These are phyloP conservation scores for Scedosporium apiospermum DNA, from an alignment of 2,329 filamentous ascomycete genomes.

Conservation along the genomic window DNA sequence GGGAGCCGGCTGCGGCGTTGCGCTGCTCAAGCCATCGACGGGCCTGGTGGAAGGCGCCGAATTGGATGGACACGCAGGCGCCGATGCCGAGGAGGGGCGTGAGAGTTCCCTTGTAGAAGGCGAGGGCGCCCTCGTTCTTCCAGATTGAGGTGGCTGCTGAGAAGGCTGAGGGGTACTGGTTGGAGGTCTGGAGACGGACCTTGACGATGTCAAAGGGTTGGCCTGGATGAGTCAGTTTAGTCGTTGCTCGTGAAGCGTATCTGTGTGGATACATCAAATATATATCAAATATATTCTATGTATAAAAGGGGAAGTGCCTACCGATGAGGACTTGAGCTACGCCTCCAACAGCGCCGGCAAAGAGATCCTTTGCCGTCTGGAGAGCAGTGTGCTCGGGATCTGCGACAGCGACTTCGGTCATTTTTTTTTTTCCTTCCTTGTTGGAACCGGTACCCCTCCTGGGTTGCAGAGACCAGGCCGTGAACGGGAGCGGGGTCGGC, in stretches of 20 bases:
- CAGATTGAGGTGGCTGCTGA: constrained; percentile 77
- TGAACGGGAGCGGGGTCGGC: not conserved
- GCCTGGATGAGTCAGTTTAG: constrained; percentile 30
- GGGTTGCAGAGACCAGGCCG: not conserved
- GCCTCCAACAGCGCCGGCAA: constrained; percentile 82
- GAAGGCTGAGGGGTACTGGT: constrained; percentile 69
- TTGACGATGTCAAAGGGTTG: constrained; percentile 89
- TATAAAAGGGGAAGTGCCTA: constrained; percentile 35
- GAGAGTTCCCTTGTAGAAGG: constrained; percentile 97
- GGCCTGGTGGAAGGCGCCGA: constrained; percentile 91
- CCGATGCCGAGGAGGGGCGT: constrained; percentile 93
- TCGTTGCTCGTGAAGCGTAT: not conserved
- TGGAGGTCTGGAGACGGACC: constrained; percentile 86
- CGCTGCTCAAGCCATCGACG: constrained; percentile 73
- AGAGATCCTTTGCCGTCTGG: constrained; percentile 78
- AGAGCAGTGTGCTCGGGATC: constrained; percentile 21
- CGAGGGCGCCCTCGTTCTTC: constrained; percentile 74
- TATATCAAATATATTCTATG: constrained; percentile 4
- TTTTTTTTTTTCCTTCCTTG: not conserved
- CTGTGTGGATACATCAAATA: not conserved
- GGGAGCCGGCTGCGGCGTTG: constrained; percentile 51
- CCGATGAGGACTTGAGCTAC: constrained; percentile 90
- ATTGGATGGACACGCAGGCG: constrained; percentile 96
- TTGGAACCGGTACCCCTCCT: constrained; percentile 1
- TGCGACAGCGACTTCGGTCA: not conserved